Evolutionary conservation across 495 filamentous ascomycete genomes (phyloP).

Genomic region (Cenococcum geophilum): DNA sequence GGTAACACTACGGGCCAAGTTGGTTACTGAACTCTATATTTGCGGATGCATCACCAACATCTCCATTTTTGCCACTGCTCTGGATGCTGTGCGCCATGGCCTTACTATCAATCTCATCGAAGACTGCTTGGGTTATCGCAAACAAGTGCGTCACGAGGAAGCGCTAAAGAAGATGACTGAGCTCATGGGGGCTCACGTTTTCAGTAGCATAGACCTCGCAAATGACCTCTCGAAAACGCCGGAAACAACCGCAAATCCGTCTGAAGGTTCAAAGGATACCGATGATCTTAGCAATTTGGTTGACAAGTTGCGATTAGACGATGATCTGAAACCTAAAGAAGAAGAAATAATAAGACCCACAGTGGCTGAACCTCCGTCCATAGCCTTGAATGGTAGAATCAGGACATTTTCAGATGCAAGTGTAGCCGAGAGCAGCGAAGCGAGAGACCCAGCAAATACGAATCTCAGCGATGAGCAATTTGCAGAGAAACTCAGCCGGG

Average conservation of each 20-base stretch:
- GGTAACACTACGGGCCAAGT: slow-evolving; percentile 60
- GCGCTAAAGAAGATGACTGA: slow-evolving; percentile 71
- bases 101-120: slow-evolving; percentile 78
- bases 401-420: slow-evolving; percentile 20
- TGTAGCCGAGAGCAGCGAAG: slow-evolving; percentile 14
- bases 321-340: slow-evolving; percentile 1
- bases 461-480: slow-evolving; percentile 29
- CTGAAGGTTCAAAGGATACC: slow-evolving; percentile 8
- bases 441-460: slow-evolving; percentile 11
- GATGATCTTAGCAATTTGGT: slow-evolving; percentile 17
- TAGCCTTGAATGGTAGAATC: slow-evolving; percentile 15
- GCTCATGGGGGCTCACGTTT: slow-evolving; percentile 64
- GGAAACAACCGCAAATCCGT: neutral
- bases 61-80: slow-evolving; percentile 84
- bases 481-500: slow-evolving; percentile 15
- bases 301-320: slow-evolving; percentile 9
- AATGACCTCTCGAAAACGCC: neutral
- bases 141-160: slow-evolving; percentile 62
- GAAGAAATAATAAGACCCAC: slow-evolving; percentile 4
- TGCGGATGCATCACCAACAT: slow-evolving; percentile 86
- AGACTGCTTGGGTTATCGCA: slow-evolving; percentile 84
- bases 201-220: slow-evolving; percentile 52
- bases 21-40: slow-evolving; percentile 87
- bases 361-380: slow-evolving; percentile 8
- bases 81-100: slow-evolving; percentile 84